phyloP scores from a whole-genome alignment of 1,139 yeast genomes.

The Arxiozyma bovina region DNA sequence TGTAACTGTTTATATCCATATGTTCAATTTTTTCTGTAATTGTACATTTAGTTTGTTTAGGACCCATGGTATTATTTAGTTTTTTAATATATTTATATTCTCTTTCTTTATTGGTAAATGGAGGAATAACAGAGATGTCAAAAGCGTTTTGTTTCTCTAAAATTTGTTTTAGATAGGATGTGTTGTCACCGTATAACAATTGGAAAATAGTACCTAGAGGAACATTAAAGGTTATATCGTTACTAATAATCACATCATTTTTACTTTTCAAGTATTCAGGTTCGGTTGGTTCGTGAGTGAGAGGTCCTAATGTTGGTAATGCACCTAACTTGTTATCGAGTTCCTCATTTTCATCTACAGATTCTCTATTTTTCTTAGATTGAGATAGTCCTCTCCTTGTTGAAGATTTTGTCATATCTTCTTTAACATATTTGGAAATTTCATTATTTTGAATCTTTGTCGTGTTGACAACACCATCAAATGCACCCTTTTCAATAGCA shows the following conservation, averaged over 20 bases:
- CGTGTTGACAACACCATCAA: slow-evolving; percentile 55
- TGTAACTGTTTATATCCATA: slow-evolving; percentile 48
- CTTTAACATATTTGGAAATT: slow-evolving; percentile 31
- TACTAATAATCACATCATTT: slow-evolving; percentile 58
- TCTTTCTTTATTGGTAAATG: slow-evolving; percentile 42
- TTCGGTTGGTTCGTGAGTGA: slow-evolving; percentile 46
- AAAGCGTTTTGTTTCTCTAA: slow-evolving; percentile 62
- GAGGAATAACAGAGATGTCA: slow-evolving; percentile 53
- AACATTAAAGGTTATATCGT: slow-evolving; percentile 43
- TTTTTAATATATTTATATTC: slow-evolving; percentile 72
- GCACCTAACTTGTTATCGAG: slow-evolving; percentile 17
- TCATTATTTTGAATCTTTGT: slow-evolving; percentile 41
- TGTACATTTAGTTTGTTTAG: slow-evolving; percentile 82
- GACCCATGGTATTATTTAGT: slow-evolving; percentile 76
- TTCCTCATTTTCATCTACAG: slow-evolving; percentile 5
- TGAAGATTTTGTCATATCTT: slow-evolving; percentile 14
- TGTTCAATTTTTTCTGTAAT: slow-evolving; percentile 64
- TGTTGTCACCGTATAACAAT: slow-evolving; percentile 67
- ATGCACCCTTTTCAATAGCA: slow-evolving; percentile 54
- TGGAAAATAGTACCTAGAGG: slow-evolving; percentile 75
- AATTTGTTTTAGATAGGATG: slow-evolving; percentile 45
- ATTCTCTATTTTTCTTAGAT: slow-evolving; percentile 7
- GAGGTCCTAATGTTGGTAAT: slow-evolving; percentile 45
- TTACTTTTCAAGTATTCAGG: slow-evolving; percentile 44
- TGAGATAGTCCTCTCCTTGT: slow-evolving; percentile 6